Conservation (phyloP, 1,284 basidiomycete species). For the Cryptococcus deneoformans region DNA sequence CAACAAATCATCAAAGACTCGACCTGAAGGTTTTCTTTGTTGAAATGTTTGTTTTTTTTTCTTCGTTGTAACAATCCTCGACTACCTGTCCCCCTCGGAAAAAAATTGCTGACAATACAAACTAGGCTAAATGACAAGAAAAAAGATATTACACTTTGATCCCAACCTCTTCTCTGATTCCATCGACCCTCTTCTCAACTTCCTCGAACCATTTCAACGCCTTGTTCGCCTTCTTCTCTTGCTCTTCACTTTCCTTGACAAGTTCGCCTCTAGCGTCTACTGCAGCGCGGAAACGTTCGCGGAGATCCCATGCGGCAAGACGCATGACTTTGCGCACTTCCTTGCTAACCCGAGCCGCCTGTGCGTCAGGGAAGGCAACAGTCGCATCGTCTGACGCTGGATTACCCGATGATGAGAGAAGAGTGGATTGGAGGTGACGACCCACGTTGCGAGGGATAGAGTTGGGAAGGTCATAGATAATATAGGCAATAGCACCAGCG, state of each 20-base stretch:
- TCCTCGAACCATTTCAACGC: constrained; percentile 72
- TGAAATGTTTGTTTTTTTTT: not conserved
- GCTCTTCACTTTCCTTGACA: constrained; percentile 73
- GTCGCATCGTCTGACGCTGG: constrained; percentile 28
- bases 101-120: not conserved
- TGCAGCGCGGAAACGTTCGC: constrained; percentile 75
- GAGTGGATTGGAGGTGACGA: constrained; percentile 59
- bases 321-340: constrained; percentile 95
- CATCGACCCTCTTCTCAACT: constrained; percentile 59
- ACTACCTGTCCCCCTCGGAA: not conserved
- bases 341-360: constrained; percentile 68
- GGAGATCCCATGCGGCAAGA: constrained; percentile 87
- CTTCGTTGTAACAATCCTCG: not conserved
- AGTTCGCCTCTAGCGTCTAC: constrained; percentile 75
- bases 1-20: not conserved
- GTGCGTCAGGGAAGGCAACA: constrained; percentile 63
- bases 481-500: constrained; percentile 74
- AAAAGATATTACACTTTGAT: constrained; percentile 21
- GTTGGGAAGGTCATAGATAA: constrained; percentile 83
- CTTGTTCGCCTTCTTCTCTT: constrained; percentile 62
- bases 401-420: constrained; percentile 46
- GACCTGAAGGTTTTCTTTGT: not conserved
- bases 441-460: constrained; percentile 92
- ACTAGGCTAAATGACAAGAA: not conserved
- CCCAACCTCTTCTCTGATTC: constrained; percentile 52